phyloP scores from a whole-genome alignment of 139 green algal species.

The Edaphochlamys debaryana region DNA sequence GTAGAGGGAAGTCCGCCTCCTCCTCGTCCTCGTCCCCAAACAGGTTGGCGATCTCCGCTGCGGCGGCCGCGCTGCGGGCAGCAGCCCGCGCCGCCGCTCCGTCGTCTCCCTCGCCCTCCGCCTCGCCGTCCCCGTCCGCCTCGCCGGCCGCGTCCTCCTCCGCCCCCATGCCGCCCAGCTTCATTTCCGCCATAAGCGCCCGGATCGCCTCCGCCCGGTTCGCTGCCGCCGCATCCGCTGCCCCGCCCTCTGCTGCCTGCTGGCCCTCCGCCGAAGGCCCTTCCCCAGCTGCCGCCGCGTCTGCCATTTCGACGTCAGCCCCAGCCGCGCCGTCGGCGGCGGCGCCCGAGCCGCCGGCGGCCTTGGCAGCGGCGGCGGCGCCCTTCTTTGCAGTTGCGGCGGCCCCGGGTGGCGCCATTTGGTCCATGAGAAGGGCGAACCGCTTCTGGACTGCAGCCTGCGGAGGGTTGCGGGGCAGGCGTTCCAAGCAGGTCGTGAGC shows the following conservation, averaged over 20 bases:
- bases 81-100: neutral
- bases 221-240: neutral
- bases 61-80: neutral
- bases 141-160: neutral
- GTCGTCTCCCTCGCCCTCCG: neutral
- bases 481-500: neutral
- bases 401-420: neutral
- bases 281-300: conserved; percentile 1
- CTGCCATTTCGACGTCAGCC: conserved; percentile 7
- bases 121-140: neutral
- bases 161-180: neutral
- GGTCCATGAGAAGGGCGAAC: conserved; percentile 24
- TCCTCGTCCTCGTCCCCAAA: neutral
- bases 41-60: too few relatives aligned
- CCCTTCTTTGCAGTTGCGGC: neutral
- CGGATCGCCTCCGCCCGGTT: conserved; percentile 18
- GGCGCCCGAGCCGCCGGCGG: neutral
- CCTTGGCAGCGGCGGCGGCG: neutral
- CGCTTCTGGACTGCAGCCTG: conserved; percentile 10
- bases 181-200: conserved; percentile 40
- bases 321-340: neutral
- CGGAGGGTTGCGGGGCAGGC: neutral
- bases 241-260: neutral
- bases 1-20: neutral
- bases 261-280: neutral